Base-by-base conservation (phyloP, 2,329 filamentous ascomycete genomes). In the Ascochyta fabae region DNA sequence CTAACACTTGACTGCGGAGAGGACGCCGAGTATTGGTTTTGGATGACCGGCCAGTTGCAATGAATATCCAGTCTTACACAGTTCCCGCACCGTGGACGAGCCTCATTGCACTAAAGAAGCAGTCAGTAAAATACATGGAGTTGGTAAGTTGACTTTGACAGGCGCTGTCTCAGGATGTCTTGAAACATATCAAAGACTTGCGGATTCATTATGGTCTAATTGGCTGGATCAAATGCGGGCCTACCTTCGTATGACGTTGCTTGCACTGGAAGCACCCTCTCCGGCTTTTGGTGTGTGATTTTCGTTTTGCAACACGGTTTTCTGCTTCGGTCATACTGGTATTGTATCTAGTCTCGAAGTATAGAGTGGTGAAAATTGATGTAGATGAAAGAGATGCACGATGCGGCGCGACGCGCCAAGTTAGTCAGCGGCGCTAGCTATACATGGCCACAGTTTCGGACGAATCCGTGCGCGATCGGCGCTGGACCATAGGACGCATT, bases 201-300 rank as follows among this genome's bases (percentile, higher is more conserved):
- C 12, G 29, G 29, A 4, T 31, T 23, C 22, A 3, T 15, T 5
- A 19, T 6, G 12, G 12, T 16, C 12, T 48, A 31, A 53, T 53
- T 53, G 39, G 38, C 44, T 38, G 36, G n/a, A 13, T 44, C 33
- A 19, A n/a, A 31, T n/a, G 50, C 42, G 19, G n/a, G 56, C 60
- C 16, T 57, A 70, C 70, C 61, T 73, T 73, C 10, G 67, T 69
- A 52, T 73, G 70, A 16, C 69, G 62, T 42, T 69, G 64, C 54
- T 73, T 73, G 57, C 70, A 73, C 41, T 68, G 64, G 23, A 64
- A 60, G 46, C 70, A 73, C 15, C 70, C 70, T 41, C 64, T 70
- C 13, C 70, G 64, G 12, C 64, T 68, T 51, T 73, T 73, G 8
- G 64, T 71, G 36, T 73, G 70, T 15, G 70, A 65, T 19, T 73